A percentile compares a stretch with the other conserved stretches of the same genome.
Evolutionary conservation across 305 asterid species (phyloP).

Genomic region (Caryopteris hybrid): DNA sequence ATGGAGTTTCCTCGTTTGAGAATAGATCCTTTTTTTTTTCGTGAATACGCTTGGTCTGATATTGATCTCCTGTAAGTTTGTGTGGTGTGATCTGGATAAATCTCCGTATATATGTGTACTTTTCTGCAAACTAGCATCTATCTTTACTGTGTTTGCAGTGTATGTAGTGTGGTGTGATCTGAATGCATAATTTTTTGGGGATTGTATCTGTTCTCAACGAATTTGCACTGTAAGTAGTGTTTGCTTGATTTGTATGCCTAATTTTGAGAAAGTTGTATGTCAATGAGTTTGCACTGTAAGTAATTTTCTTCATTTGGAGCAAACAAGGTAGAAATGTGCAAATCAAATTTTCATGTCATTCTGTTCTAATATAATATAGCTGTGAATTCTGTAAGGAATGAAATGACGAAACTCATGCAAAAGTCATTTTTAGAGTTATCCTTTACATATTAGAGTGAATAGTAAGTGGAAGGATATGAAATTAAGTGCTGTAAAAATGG

Average conservation of each 20-base stretch:
- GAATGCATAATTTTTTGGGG: neutral
- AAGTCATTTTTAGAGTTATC: neutral
- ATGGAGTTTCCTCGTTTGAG: slow-evolving; percentile 4
- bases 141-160: neutral
- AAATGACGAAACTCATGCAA: neutral
- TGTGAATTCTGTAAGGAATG: neutral
- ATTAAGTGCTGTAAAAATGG: neutral
- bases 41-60: neutral
- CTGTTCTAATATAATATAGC: neutral
- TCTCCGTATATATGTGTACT: neutral
- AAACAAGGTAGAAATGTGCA: neutral
- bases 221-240: neutral
- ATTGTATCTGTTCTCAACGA: neutral
- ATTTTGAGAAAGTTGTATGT: neutral
- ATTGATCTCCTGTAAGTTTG: neutral
- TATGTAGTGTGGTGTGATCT: neutral
- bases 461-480: neutral
- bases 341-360: neutral
- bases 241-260: neutral
- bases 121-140: neutral
- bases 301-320: slow-evolving; percentile 2
- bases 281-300: neutral
- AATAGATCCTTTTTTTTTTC: neutral
- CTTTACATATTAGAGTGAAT: neutral
- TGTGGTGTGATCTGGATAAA: slow-evolving; percentile 16